Base-by-base conservation (phyloP, 2,329 filamentous ascomycete species). In the Corniculantispora saksenae region DNA sequence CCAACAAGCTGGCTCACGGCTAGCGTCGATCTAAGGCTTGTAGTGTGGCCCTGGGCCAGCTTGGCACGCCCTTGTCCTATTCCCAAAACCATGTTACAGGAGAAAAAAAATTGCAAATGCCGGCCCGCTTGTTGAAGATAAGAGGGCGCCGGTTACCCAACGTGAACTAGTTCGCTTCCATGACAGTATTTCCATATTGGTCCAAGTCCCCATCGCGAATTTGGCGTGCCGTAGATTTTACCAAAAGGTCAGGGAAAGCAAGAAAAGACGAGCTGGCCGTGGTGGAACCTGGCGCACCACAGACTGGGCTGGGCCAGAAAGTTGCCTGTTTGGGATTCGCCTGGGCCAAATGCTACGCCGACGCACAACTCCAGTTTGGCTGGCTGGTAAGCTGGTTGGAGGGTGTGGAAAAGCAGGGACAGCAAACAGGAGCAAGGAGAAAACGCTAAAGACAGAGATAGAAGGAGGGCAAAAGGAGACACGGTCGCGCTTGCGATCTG, bases 1-100 rank as follows among this genome's bases (percentile, higher is more conserved):
- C 53, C 53, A 55, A 23, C 40, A 32, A 7, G 9, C 40, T 38
- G 43, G 43, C 43, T 48, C 43, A 47, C 27, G 15, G 9, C 27
- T 59, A 59, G 56, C 56, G 56, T 23, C 56, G 56, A 59, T 59
- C 56, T 47, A 59, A 32, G 32, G 6, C 32, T 10, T 32, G 32
- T 32, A 32, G 32, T 32, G 38, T 15, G 54, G 48, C 25, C 35
- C 6, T 57, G 17, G 17, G 25, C 10, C 40, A n/a, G 10, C 38
- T 57, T 27, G 32, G 13, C 35, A 32, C 19, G 55, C 32, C 32
- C 10, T 10, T n/a, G n/a, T n/a, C 5, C 32, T 32, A 43, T 43
- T 43, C 17, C 12, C 38, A 13, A 43, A 43, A 10, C 6, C 38
- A 43, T 43, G 12, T 43, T 19, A 43, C 38, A 7, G 17, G 38